Evolutionary conservation across 2,329 filamentous ascomycete genomes (phyloP).

Genomic region (Phialophora chinensis): DNA sequence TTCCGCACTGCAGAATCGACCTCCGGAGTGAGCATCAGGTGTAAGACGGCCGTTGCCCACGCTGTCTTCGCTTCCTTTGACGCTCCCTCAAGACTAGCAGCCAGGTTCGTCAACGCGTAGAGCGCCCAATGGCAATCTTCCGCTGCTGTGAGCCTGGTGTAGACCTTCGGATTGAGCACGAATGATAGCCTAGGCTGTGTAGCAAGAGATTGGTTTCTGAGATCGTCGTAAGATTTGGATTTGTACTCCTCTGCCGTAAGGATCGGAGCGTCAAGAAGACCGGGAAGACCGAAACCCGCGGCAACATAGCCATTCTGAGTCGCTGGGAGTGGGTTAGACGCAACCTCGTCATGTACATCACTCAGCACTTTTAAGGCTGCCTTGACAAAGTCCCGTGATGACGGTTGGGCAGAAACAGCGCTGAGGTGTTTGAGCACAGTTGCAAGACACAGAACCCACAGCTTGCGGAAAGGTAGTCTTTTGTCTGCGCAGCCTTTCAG

Average conservation of each 20-base stretch:
- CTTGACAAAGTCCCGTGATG: slow-evolving; percentile 53
- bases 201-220: slow-evolving; percentile 51
- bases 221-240: slow-evolving; percentile 24
- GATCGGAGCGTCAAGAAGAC: slow-evolving; percentile 43
- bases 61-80: slow-evolving; percentile 62
- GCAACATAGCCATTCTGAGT: slow-evolving; percentile 83
- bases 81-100: slow-evolving; percentile 60
- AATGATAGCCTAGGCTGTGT: slow-evolving; percentile 85
- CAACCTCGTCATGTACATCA: slow-evolving; percentile 77
- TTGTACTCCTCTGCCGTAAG: slow-evolving; percentile 47
- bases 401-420: slow-evolving; percentile 51
- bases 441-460: slow-evolving; percentile 70
- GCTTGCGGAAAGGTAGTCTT: slow-evolving; percentile 73
- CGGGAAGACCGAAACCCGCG: slow-evolving; percentile 66
- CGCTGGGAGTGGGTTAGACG: slow-evolving; percentile 76
- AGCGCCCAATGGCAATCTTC: slow-evolving; percentile 81
- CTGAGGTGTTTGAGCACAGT: slow-evolving; percentile 31
- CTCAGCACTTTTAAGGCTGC: slow-evolving; percentile 57
- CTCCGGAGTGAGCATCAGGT: slow-evolving; percentile 68
- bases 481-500: slow-evolving; percentile 86
- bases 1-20: slow-evolving; percentile 69
- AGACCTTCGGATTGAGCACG: slow-evolving; percentile 81
- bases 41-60: slow-evolving; percentile 89
- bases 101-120: slow-evolving; percentile 69
- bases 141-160: slow-evolving; percentile 74